Conservation (phyloP, 495 filamentous ascomycete species). For the Lichina pygmaea region DNA sequence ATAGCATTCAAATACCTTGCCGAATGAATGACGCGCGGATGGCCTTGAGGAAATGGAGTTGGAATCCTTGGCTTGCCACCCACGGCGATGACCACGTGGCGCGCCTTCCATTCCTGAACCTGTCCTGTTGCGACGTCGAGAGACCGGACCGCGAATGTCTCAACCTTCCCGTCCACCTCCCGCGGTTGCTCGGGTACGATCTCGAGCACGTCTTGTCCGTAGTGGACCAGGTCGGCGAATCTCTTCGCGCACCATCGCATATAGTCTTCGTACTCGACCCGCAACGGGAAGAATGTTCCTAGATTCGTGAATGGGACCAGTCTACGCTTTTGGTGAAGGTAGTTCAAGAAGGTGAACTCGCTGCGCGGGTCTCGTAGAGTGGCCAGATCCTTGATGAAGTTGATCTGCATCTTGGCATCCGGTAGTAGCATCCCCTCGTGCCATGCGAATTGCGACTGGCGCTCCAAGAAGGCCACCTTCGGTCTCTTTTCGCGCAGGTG, state of each 20-base stretch:
- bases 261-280: conserved; percentile 86
- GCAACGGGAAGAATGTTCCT: conserved; percentile 60
- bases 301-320: conserved; percentile 78
- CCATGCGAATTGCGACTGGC: conserved; percentile 65
- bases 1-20: conserved; percentile 53
- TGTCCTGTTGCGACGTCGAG: conserved; percentile 23
- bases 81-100: conserved; percentile 65
- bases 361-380: conserved; percentile 69
- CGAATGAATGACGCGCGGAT: conserved; percentile 57
- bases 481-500: conserved; percentile 17
- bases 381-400: conserved; percentile 89
- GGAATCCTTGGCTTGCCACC: conserved; percentile 66
- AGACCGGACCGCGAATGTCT: conserved; percentile 27
- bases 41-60: conserved; percentile 26
- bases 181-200: conserved; percentile 20
- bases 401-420: conserved; percentile 89
- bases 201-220: conserved; percentile 47
- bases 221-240: conserved; percentile 55
- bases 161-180: conserved; percentile 14
- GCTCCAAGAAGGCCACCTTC: conserved; percentile 64
- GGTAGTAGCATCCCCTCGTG: conserved; percentile 88
- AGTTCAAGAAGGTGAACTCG: conserved; percentile 88
- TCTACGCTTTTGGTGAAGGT: conserved; percentile 50
- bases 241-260: conserved; percentile 69
- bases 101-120: conserved; percentile 26